Evolutionary conservation across 352 stramenopile species (phyloP), one percentile per base, ranked within the genome.

Genomic region (Phytophthora hibernalis): DNA sequence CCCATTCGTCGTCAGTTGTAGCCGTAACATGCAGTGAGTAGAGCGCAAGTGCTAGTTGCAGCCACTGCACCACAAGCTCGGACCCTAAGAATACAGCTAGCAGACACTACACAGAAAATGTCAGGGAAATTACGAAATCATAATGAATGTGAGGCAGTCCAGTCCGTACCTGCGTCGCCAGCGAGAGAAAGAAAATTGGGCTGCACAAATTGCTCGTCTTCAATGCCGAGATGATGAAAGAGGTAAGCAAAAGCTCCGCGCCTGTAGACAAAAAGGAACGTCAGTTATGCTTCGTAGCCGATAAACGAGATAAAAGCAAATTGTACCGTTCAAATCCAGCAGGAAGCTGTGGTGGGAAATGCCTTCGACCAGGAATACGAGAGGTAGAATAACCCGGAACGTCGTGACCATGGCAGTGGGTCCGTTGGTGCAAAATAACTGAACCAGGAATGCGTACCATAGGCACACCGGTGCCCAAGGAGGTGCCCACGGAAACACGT

Each of bases 331-430:
- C 18, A 97, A 65, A 54, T 96, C 89, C n/a, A 97, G 72, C 37
- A 97, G 72, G 56, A 97, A 97, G 64, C 88, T 96, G 72, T 96
- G 87, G 52, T 96, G 83, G 2, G 86, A 95, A 60, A 97, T 92
- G 10, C 89, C 89, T 61, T 97, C 88, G 16, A 97, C 66, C 33
- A 97, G 55, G 40, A 97, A 97, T 8, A 95, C 79, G 18, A 97
- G 75, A 44, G 89, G 89, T 12, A 97, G 52, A 47, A 97, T 70
- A 53, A 96, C 79, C 30, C 89, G 87, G 67, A 95, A 95, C 1
- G 85, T 92, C 31, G 89, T 91, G 12, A 95, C 85, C 87, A 96
- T 97, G 1, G 89, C 86, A 1, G 87, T 90, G 10, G 89, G 66
- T 1, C 88, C 87, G 20, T 85, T 92, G 28, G 88, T 93, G 53